phyloP scores from a whole-genome alignment of 1,139 yeast species.

The Candida buenavistaensis region DNA sequence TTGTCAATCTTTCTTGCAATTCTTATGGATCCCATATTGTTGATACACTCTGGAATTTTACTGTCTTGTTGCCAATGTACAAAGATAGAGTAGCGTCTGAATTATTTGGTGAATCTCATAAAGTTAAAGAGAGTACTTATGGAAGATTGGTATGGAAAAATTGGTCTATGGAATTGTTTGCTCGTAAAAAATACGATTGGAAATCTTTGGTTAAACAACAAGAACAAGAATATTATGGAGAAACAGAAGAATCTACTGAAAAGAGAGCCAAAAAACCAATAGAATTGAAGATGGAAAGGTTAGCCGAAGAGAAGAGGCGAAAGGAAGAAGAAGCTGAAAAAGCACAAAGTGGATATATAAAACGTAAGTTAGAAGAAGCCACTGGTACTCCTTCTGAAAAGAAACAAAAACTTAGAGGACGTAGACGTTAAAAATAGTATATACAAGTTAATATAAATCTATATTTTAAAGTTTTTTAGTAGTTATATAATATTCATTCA shows the following conservation, averaged over 20 bases:
- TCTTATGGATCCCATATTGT: conserved; percentile 92
- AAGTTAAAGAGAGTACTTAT: conserved; percentile 79
- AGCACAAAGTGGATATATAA: conserved; percentile 17
- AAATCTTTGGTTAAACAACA: conserved; percentile 69
- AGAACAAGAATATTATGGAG: conserved; percentile 52
- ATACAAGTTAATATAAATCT: conserved; percentile 8
- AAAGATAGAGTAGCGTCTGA: conserved; percentile 84
- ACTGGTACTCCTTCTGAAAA: conserved; percentile 16
- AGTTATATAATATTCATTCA: conserved; percentile 51
- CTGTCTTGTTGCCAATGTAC: conserved; percentile 74
- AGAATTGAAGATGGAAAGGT: conserved; percentile 44
- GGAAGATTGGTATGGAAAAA: conserved; percentile 95
- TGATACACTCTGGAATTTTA: conserved; percentile 80
- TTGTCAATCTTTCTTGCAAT: conserved; percentile 70
- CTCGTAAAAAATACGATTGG: conserved; percentile 82
- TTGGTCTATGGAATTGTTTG: conserved; percentile 81
- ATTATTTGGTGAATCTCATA: conserved; percentile 57
- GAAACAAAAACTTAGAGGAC: conserved; percentile 30
- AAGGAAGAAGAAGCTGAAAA: conserved; percentile 26
- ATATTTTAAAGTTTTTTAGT: conserved; percentile 11
- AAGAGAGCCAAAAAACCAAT: conserved; percentile 38
- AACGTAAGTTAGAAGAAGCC: conserved; percentile 23
- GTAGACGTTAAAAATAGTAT: conserved; percentile 20
- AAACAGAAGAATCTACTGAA: conserved; percentile 17
- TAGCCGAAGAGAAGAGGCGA: conserved; percentile 33